Evolutionary conservation across 495 filamentous ascomycete species (phyloP), one percentile per base, ranked within the genome.

Genomic region (Pyronema domesticum): DNA sequence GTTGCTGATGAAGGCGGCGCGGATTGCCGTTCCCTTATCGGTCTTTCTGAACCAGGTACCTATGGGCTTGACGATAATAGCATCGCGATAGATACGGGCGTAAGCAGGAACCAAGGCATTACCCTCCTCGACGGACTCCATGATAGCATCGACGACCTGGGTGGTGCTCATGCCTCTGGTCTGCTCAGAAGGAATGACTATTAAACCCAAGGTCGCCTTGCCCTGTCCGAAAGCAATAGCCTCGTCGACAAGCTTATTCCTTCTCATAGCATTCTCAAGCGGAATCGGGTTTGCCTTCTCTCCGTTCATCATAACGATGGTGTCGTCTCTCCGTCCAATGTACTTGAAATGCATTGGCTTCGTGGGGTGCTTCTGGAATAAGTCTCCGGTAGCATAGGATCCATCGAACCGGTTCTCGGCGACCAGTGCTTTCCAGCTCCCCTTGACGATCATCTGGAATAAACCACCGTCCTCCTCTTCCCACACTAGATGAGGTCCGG

Each of bases 391-490:
- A 0, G 72, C 74, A 58, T 72, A 80, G 1, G 75, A 74, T 18
- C 76, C 73, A 53, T 82, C 74, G 0, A 70, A 68, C 23, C 77
- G 75, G 47, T 80, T 83, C 3, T 64, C 68, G 57, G 76, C 75
- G 3, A 75, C 74, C 60, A 79, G 77, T 42, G 80, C 77, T 19
- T 77, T 80, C 69, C 80, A 80, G 3, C 73, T 74, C 9, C 72
- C 65, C 10, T 74, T 68, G 13, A 80, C 69, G 14, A 80, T 67
- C 1, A 80, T 68, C 46, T 80, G 76, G 43, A 71, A 80, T 4
- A 77, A 64, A 0, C 64, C 57, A 10, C 30, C 52, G 3, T 65
- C 65, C 7, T 76, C 42, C 0, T 70, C 69, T 51, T 77, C 74
- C 69, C 77, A 76, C 61, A 67, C 70, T 37, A 77, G 67, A 48